Base-by-base conservation (phyloP, 208 protist species). In the Acanthamoeba triangularis region DNA sequence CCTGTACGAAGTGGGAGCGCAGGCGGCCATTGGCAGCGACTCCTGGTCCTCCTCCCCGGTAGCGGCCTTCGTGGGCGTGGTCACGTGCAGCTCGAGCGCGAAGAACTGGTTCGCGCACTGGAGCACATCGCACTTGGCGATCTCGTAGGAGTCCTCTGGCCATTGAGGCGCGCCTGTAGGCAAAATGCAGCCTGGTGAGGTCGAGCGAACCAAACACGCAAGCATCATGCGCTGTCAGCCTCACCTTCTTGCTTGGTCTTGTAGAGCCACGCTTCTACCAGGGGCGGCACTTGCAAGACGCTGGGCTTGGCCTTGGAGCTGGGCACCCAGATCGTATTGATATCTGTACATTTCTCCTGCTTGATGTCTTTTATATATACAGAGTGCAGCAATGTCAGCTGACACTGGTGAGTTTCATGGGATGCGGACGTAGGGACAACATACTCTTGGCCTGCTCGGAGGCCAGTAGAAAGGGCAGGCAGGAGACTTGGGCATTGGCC, bases 271-370 rank as follows among this genome's bases (percentile, higher is more conserved):
- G 30, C 74, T 8, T 35, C 41, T 10, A 82, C 74, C 7, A 54
- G 23, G 37, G 74, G 74, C 30, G 74, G 74, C 30, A 82, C 74
- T 52, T 52, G 74, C 74, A 82, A 49, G 74, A 37, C 74, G 44
- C 74, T 82, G 4, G 74, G 74, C 74, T 82, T 82, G 20, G 41
- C 74, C 35, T 82, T 82, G 74, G 23, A 11, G 23, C 10, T 54
- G 25, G 74, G 74, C 23, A 82, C 74, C 74, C 74, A 82, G 74
- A 82, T 82, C 5, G 74, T 82, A 37, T 82, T 82, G 74, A 82
- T 44, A n/a, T 82, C 74, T 10, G 41, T 52, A 49, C 74, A 30
- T 28, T 82, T 82, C 74, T 82, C 74, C 37, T 82, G 33, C 74
- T 82, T 44, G 20, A 52, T 82, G 74, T 52, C 74, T 82, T 2